phyloP scores from a whole-genome alignment of 2,329 filamentous ascomycete genomes.

The Alternaria solani region DNA sequence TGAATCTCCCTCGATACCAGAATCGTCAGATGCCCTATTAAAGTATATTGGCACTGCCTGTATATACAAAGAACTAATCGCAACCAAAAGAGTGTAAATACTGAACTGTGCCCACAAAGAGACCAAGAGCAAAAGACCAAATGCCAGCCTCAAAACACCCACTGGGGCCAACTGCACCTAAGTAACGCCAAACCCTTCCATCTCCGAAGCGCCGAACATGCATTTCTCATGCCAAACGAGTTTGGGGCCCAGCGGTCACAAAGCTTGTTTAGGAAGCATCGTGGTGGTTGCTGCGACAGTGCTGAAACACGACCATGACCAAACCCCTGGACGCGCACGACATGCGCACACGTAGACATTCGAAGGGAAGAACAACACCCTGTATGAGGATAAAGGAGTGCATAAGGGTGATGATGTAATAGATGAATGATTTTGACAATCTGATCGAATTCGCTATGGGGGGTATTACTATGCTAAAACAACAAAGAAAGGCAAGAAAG shows the following conservation, averaged over 20 bases:
- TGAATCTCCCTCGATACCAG: conserved; percentile 9
- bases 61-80: neutral
- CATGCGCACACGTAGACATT: conserved; percentile 1
- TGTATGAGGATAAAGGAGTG: conserved; percentile 2
- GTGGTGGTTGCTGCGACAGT: conserved; percentile 37
- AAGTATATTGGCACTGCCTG: neutral
- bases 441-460: conserved; percentile 15
- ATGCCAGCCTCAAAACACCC: neutral
- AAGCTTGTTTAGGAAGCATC: conserved; percentile 24
- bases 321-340: neutral
- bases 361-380: neutral
- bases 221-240: conserved; percentile 25
- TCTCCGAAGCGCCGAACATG: conserved; percentile 4
- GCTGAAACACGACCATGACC: conserved; percentile 25
- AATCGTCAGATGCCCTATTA: neutral
- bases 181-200: conserved; percentile 6
- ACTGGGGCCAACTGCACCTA: conserved; percentile 12
- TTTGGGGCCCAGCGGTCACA: conserved; percentile 22
- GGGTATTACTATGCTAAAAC: conserved; percentile 14
- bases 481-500: neutral
- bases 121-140: neutral
- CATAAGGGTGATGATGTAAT: neutral
- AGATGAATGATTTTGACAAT: conserved; percentile 7
- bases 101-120: neutral
- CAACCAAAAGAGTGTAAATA: neutral